A percentile compares a stretch with the other conserved stretches of the same genome.
Conservation (phyloP, 2,329 filamentous ascomycete species). For the Botrytis pseudocinerea region DNA sequence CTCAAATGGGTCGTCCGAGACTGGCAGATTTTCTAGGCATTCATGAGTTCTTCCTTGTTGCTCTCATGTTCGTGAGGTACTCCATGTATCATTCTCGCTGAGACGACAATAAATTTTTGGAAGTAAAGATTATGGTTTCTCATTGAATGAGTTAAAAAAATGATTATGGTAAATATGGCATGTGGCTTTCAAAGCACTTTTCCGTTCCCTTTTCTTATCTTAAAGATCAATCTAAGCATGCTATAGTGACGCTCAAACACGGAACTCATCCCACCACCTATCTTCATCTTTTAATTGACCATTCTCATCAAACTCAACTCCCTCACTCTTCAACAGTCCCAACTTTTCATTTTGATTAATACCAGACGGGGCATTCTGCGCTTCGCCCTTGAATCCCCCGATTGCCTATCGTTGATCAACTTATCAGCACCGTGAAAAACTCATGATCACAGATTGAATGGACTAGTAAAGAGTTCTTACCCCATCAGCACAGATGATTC, state of each 20-base stretch:
- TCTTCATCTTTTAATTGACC: background rate
- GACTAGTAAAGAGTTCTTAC: constrained; percentile 39
- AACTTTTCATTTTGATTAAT: constrained; percentile 50
- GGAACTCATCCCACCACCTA: constrained; percentile 4
- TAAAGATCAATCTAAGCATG: background rate
- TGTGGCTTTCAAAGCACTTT: background rate
- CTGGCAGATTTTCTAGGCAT: background rate
- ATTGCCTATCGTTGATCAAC: constrained; percentile 37
- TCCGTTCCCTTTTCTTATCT: background rate
- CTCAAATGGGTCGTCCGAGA: background rate
- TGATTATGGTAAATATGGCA: background rate
- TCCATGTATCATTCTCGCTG: background rate
- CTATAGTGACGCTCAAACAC: background rate
- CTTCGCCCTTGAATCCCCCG: constrained; percentile 54
- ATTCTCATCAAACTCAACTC: constrained; percentile 7
- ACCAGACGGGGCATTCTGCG: constrained; percentile 51
- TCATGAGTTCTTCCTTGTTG: too few species aligned
- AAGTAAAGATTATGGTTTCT: background rate
- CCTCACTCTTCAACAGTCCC: constrained; percentile 4
- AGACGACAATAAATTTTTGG: background rate
- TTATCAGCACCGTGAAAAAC: background rate
- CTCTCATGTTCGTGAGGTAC: background rate
- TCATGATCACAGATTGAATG: background rate
- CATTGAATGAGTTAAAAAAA: too few species aligned
- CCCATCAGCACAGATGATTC: constrained; percentile 57